Base-by-base conservation (phyloP, 129 eudicot genomes). In the Tanacetum coccineum region DNA sequence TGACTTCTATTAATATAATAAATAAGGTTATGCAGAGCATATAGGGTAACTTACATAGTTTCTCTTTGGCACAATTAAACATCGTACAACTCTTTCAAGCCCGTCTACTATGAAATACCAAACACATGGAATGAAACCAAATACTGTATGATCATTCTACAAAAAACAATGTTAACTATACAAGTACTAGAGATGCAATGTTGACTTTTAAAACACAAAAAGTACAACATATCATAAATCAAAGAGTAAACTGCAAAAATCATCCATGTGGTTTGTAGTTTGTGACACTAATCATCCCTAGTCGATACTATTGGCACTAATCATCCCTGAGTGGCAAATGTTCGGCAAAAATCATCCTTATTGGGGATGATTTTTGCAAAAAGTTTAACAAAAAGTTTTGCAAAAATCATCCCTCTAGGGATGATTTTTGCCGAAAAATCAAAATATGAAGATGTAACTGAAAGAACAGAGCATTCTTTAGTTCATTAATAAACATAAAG, bases 81-180 rank as follows among this genome's bases (percentile, higher is more conserved):
- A 81, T 11, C 98, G 84, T 36, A 88, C 68, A 66, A 93, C 88
- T 83, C 92, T 86, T 85, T 93, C 98, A 39, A 93, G 92, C 73
- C 98, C 98, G 39, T 93, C 88, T 70, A 79, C 46, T 70, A 93
- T 77, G 71, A 93, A 93, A 83, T 93, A 93, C 64, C 98, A 88
- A 52, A 18, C 79, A 67, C 55, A 62, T 21, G n/a, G 10, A n/a
- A 56, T 19, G 64, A 28, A 26, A 59, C 14, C 28, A 6, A 4
- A 48, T n/a, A n/a, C n/a, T n/a, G n/a, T 48, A 58, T 21, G 64
- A 7, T 59, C 44, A 18, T 18, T 36, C 4, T 17, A 53, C 25
- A 15, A 6, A 6, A 8, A 2, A 52, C 21, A 53, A 4, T 53
- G 59, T n/a, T 9, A 59, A 10, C 30, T 59, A 59, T 55, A 26